Base-by-base conservation (phyloP, 1,284 basidiomycete species). In the Leccinum huronense region DNA sequence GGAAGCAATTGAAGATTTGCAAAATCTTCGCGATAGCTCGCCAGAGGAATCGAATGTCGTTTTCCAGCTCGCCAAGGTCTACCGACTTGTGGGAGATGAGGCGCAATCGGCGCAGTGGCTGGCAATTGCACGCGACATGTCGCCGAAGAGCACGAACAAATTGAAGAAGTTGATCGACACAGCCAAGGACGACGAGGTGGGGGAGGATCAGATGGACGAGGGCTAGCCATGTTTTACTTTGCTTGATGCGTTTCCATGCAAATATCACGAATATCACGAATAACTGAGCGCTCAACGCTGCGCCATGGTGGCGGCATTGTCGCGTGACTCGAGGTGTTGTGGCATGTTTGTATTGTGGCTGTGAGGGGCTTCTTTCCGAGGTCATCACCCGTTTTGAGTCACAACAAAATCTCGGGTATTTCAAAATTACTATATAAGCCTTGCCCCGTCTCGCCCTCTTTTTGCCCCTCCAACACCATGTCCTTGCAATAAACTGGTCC, bases 11-110 rank as follows among this genome's bases (percentile, higher is more conserved):
- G 76, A 83, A 66, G 92, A 94, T 74, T 84, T 98, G 69, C 87
- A 93, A 77, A 80, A 84, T 63, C 84, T 98, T 58, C 84, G 88
- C 68, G 88, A 87, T 72, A 81, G 86, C 64, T 91, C 94, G 36
- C 94, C 95, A 11, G 93, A 95, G 75, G 95, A 98, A 81, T 91
- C 94, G 64, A 96, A 97, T 78, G 91, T 98, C 61, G 87, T 95
- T 66, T 96, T 96, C 83, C 89, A 97, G 76, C 86, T 98, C n/a
- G 95, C 94, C 38, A 93, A 91, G 78, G 90, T 90, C 66, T 96
- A 95, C 75, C 85, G 93, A 58, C 81, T 92, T 67, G 78, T 90
- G 61, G 93, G 92, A 31, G 81, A 93, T 75, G 86, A 86, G 68
- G 81, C 85, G n/a, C 89, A 90, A 76, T 88, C 91, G 56, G 90